Percentiles rank a stretch among this genome's conserved stretches.
Conservation (phyloP, 2,329 filamentous ascomycete genomes). For the Mycosphaerella sp. region DNA sequence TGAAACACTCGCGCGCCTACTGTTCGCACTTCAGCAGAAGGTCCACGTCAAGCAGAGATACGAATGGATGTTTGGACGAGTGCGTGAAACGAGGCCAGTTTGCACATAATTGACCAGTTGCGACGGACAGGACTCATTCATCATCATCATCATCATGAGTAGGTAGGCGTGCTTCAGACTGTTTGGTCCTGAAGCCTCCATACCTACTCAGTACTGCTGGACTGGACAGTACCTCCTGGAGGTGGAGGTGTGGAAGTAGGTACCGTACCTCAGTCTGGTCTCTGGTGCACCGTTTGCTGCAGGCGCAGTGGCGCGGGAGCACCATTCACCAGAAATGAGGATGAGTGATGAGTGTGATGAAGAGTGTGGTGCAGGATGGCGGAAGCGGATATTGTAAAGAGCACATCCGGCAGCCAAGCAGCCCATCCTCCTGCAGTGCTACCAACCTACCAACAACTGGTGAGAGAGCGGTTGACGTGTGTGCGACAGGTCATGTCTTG, state of each 20-base stretch:
- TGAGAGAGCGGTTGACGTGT: neutral
- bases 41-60: neutral
- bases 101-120: no score
- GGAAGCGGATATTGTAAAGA: neutral
- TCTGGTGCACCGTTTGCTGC: neutral
- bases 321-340: neutral
- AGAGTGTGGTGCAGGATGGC: neutral
- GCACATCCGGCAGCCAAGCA: no score
- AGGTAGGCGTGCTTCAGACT: no score
- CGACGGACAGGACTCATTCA: no score
- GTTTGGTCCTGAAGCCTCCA: no score
- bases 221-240: neutral
- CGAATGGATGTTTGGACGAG: no score
- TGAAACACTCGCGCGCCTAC: neutral
- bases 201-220: neutral
- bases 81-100: no score
- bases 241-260: neutral
- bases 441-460: neutral
- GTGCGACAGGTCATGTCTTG: neutral
- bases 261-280: no score
- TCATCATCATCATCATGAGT: no score
- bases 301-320: neutral
- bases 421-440: no score
- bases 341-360: neutral
- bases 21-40: neutral